Evolutionary conservation across 805 yeast species (phyloP).

Genomic region (Myxozyma udenii): DNA sequence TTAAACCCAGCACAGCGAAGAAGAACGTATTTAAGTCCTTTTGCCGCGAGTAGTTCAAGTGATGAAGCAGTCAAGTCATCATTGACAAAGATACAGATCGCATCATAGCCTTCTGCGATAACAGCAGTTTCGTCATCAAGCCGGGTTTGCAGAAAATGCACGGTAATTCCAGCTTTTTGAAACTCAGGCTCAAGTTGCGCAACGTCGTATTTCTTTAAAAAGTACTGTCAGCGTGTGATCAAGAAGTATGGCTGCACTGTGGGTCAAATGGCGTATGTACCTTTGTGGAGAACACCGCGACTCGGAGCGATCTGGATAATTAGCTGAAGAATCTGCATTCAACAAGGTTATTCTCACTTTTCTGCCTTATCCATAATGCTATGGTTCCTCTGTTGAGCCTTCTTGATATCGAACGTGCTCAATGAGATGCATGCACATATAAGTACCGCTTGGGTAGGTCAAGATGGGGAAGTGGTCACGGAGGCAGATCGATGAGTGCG

Average conservation of each 20-base stretch:
- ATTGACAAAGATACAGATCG: conserved; percentile 33
- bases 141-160: conserved; percentile 17
- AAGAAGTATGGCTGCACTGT: neutral
- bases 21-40: conserved; percentile 28
- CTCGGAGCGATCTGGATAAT: too few relatives aligned
- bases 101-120: conserved; percentile 29
- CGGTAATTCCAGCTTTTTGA: conserved; percentile 12
- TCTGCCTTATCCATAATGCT: too few relatives aligned
- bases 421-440: too few relatives aligned
- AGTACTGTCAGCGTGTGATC: neutral
- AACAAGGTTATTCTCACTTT: too few relatives aligned
- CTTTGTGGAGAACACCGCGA: conserved; percentile 32
- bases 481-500: too few relatives aligned
- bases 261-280: conserved; percentile 2
- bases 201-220: conserved; percentile 25
- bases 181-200: conserved; percentile 27
- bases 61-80: conserved; percentile 23
- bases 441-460: too few relatives aligned
- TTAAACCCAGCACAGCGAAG: conserved; percentile 35
- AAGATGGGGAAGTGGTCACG: too few relatives aligned
- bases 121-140: conserved; percentile 29
- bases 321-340: too few relatives aligned
- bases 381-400: too few relatives aligned
- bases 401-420: too few relatives aligned
- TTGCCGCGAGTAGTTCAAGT: conserved; percentile 23